A percentile compares a stretch with the other conserved stretches of the same genome.
phyloP scores from a whole-genome alignment of 1,284 basidiomycete species.

The Heterobasidion parviporum region DNA sequence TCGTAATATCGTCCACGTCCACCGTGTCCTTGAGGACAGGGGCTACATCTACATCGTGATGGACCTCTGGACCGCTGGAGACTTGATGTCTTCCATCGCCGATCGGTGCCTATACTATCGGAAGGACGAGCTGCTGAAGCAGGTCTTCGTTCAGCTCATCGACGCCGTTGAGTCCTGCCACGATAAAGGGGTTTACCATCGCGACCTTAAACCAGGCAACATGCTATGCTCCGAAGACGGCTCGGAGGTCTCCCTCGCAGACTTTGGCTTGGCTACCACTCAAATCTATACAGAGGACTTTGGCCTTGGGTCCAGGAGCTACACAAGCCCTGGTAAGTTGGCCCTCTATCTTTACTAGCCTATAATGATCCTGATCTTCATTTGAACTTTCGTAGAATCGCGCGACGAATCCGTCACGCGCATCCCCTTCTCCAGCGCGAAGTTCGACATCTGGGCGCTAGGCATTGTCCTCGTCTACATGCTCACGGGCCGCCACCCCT shows the following conservation, averaged over 20 bases:
- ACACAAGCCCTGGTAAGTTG: conserved; percentile 50
- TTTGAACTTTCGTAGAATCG: conserved; percentile 16
- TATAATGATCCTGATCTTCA: not conserved
- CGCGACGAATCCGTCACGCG: conserved; percentile 15
- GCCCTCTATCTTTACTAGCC: not conserved
- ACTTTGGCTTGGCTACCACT: conserved; percentile 60
- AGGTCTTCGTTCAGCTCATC: conserved; percentile 52
- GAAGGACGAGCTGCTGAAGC: conserved; percentile 40
- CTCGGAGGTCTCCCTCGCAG: not conserved
- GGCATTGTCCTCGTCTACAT: conserved; percentile 51
- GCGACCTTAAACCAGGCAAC: conserved; percentile 14
- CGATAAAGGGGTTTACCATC: conserved; percentile 52
- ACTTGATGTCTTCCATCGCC: conserved; percentile 58
- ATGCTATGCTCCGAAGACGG: not conserved
- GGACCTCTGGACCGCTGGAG: conserved; percentile 56
- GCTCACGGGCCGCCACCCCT: conserved; percentile 81
- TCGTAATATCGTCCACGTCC: conserved; percentile 50
- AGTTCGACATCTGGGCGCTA: conserved; percentile 89
- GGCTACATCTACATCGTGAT: conserved; percentile 51
- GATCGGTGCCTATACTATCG: conserved; percentile 37
- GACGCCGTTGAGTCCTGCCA: conserved; percentile 60
- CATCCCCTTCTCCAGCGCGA: conserved; percentile 55
- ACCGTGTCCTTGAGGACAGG: conserved; percentile 45
- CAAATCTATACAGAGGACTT: conserved; percentile 39
- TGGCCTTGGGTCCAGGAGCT: conserved; percentile 43